These are phyloP conservation scores for Golubevia sp. DNA, from an alignment of 1,284 basidiomycete species.

Conservation along the genomic window DNA sequence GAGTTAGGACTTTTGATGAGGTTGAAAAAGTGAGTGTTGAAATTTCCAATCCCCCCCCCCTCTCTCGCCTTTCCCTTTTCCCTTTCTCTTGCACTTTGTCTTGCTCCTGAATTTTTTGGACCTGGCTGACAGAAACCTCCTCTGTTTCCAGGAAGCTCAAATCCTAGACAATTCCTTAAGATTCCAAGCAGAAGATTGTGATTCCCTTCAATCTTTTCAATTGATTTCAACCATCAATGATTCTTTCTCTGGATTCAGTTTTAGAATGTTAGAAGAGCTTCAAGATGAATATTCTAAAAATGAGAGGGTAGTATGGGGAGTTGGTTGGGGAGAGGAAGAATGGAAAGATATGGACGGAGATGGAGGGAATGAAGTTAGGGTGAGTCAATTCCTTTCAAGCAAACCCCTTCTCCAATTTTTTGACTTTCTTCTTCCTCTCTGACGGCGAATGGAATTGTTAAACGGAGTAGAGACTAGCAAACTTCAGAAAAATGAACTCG, in stretches of 20 bases:
- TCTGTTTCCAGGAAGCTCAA: background rate
- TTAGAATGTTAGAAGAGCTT: slow-evolving; percentile 29
- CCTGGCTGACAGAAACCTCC: background rate
- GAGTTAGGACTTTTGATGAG: background rate
- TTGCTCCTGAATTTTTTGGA: too few species aligned
- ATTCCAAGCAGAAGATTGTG: slow-evolving; percentile 52
- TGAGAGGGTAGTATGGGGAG: slow-evolving; percentile 22
- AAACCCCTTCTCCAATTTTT: too few species aligned
- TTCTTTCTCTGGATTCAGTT: slow-evolving; percentile 37
- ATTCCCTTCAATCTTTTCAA: slow-evolving; percentile 37
- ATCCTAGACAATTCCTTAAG: slow-evolving; percentile 7
- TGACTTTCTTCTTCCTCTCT: too few species aligned
- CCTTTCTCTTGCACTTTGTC: too few species aligned
- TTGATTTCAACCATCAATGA: slow-evolving; percentile 35
- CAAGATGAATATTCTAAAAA: slow-evolving; percentile 49
- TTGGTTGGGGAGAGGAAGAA: slow-evolving; percentile 25
- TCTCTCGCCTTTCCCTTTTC: background rate
- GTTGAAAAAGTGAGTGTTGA: background rate
- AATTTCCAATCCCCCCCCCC: background rate
- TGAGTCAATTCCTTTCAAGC: background rate
- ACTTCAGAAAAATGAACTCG: slow-evolving; percentile 38
- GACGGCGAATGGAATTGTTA: background rate
- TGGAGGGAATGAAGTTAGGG: background rate
- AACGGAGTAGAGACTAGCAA: slow-evolving; percentile 14
- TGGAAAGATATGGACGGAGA: slow-evolving; percentile 3